These are phyloP conservation scores for Penicillium crustosum DNA, from an alignment of 2,329 filamentous ascomycete genomes.

Conservation along the genomic window DNA sequence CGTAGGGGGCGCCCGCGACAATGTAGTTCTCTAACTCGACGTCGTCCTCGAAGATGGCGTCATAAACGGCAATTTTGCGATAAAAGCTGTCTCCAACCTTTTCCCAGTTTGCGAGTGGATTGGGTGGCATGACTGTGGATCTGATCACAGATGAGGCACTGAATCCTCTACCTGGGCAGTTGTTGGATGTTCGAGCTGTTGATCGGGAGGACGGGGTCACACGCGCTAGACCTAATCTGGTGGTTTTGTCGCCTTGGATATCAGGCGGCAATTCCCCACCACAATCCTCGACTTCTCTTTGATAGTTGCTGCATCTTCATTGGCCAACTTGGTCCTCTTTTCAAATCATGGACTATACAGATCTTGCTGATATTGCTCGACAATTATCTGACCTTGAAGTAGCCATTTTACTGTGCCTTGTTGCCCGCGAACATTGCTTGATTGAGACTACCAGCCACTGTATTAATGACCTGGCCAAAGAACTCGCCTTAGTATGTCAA, in stretches of 20 bases:
- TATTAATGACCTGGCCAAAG: constrained; percentile 68
- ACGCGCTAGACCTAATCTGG: constrained; percentile 15
- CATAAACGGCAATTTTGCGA: constrained; percentile 90
- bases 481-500: constrained; percentile 65
- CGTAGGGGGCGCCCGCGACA: constrained; percentile 87
- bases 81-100: constrained; percentile 91
- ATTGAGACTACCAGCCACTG: constrained; percentile 67
- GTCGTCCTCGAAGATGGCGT: constrained; percentile 86
- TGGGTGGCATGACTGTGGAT: constrained; percentile 45
- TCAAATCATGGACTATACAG: constrained; percentile 58
- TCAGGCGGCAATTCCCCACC: constrained; percentile 6
- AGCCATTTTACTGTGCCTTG: constrained; percentile 76
- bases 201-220: constrained; percentile 11
- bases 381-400: constrained; percentile 84
- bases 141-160: constrained; percentile 12
- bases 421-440: constrained; percentile 82
- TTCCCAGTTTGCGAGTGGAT: constrained; percentile 88
- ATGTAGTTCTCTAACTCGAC: constrained; percentile 94
- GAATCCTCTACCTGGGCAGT: constrained; percentile 1
- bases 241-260: background rate
- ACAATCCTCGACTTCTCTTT: constrained; percentile 5
- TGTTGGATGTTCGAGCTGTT: constrained; percentile 15
- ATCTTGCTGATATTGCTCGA: constrained; percentile 68
- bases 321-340: constrained; percentile 3
- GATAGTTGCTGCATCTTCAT: constrained; percentile 15